phyloP scores from a whole-genome alignment of 352 stramenopile species.

The Stephanocyclus meneghinianus region DNA sequence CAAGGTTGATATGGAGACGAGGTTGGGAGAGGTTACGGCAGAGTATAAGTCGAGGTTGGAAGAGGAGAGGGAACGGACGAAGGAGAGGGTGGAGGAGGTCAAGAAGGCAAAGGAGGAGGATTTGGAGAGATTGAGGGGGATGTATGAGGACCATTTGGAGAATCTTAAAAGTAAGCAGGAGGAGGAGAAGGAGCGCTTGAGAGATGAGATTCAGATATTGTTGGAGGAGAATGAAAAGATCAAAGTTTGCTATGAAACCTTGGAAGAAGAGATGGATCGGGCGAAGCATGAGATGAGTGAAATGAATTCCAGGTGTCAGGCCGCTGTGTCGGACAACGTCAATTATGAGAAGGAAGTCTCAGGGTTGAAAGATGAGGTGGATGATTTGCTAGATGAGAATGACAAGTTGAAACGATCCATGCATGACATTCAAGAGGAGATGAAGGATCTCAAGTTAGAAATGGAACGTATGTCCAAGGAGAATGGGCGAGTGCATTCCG shows the following conservation, averaged over 20 bases:
- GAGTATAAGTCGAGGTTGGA: conserved; percentile 22
- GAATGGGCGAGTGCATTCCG: conserved; percentile 15
- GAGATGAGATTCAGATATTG: conserved; percentile 36
- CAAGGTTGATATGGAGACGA: conserved; percentile 30
- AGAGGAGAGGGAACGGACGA: conserved; percentile 11
- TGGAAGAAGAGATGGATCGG: conserved; percentile 29
- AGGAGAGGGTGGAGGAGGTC: conserved; percentile 30
- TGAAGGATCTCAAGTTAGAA: conserved; percentile 21
- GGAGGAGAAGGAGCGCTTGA: conserved; percentile 15
- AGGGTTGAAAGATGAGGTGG: conserved; percentile 30
- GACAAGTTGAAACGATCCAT: conserved; percentile 22
- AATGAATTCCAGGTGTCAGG: conserved; percentile 22
- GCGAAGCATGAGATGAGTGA: conserved; percentile 35
- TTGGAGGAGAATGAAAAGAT: conserved; percentile 56
- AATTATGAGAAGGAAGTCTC: conserved; percentile 11
- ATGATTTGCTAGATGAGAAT: conserved; percentile 46
- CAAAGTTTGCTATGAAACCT: conserved; percentile 44
- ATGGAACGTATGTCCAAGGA: conserved; percentile 24
- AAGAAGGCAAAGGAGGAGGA: conserved; percentile 47
- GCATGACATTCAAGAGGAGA: conserved; percentile 13
- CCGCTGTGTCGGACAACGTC: conserved; percentile 24
- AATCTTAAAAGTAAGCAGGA: conserved; percentile 11
- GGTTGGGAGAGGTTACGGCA: conserved; percentile 6
- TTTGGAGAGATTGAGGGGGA: conserved; percentile 36
- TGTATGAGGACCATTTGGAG: conserved; percentile 49